Percentiles rank a stretch among this genome's conserved stretches.
Evolutionary conservation across 257 asterid species (phyloP).

Genomic region (Nicotiana tomentosiformis): DNA sequence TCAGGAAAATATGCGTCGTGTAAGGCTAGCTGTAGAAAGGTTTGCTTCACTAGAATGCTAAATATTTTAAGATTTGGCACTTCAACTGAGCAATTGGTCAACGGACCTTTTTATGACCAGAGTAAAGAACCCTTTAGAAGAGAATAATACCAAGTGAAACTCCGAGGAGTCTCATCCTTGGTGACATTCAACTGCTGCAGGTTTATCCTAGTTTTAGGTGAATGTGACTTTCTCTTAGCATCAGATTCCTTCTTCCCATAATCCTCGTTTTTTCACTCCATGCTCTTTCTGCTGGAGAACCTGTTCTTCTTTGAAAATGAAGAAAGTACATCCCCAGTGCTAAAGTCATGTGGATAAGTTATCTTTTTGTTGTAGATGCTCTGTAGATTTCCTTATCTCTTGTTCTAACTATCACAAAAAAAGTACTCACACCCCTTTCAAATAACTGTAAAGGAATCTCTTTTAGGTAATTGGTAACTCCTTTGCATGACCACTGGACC

Average conservation of each 20-base stretch:
- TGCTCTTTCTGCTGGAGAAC: neutral
- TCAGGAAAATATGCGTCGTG: neutral
- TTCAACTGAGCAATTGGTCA: neutral
- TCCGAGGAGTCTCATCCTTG: neutral
- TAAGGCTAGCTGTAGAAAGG: neutral
- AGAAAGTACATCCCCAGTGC: neutral
- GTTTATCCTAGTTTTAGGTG: neutral
- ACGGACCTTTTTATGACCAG: neutral
- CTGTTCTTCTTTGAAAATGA: neutral
- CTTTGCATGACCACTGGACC: neutral
- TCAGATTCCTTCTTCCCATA: neutral
- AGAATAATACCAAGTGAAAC: neutral
- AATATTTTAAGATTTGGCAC: neutral
- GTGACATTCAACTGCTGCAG: neutral
- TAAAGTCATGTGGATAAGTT: neutral
- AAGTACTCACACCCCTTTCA: neutral
- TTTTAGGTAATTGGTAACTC: neutral
- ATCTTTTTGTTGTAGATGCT: neutral
- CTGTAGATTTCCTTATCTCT: neutral
- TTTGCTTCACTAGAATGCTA: neutral
- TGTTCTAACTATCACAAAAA: neutral
- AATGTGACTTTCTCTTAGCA: neutral
- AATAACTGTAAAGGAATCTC: neutral
- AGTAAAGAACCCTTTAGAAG: neutral
- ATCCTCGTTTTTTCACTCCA: neutral